Evolutionary conservation across 1,284 basidiomycete genomes (phyloP).

Genomic region (Lentinula novae-zelandiae): DNA sequence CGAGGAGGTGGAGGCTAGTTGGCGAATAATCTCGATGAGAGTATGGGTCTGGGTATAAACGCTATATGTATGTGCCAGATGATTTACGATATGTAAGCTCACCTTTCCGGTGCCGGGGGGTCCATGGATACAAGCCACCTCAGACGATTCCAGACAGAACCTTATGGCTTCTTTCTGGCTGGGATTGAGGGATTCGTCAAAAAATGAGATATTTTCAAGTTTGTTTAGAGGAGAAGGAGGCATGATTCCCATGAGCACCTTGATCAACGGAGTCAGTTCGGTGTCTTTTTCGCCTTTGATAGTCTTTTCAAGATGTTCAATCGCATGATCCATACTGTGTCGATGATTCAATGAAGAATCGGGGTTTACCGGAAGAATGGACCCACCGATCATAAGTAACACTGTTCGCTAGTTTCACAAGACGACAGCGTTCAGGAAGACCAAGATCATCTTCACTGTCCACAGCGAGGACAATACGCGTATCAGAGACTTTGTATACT

Average conservation of each 20-base stretch:
- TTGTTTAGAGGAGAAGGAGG: conserved; percentile 34
- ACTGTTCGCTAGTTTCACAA: conserved; percentile 89
- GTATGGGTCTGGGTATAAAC: conserved; percentile 70
- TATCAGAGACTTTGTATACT: conserved; percentile 80
- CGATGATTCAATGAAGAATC: neutral
- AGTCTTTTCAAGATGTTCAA: conserved; percentile 59
- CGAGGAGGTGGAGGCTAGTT: conserved; percentile 58
- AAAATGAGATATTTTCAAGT: conserved; percentile 52
- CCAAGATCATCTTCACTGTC: conserved; percentile 69
- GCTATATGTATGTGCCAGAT: neutral
- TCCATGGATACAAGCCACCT: conserved; percentile 93
- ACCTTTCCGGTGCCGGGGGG: conserved; percentile 69
- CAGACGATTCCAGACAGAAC: conserved; percentile 68
- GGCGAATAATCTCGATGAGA: conserved; percentile 85
- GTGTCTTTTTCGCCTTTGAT: conserved; percentile 28
- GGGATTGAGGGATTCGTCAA: conserved; percentile 74
- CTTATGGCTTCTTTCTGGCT: conserved; percentile 82
- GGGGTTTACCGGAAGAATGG: neutral
- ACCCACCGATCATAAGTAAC: conserved; percentile 84
- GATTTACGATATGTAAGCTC: neutral
- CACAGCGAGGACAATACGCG: conserved; percentile 74
- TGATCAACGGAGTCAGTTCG: conserved; percentile 44
- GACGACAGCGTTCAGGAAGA: conserved; percentile 77
- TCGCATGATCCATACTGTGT: conserved; percentile 78
- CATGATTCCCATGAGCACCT: conserved; percentile 65